phyloP scores from a whole-genome alignment of 768 basidiomycete genomes.

The Boletellus ananiceps region DNA sequence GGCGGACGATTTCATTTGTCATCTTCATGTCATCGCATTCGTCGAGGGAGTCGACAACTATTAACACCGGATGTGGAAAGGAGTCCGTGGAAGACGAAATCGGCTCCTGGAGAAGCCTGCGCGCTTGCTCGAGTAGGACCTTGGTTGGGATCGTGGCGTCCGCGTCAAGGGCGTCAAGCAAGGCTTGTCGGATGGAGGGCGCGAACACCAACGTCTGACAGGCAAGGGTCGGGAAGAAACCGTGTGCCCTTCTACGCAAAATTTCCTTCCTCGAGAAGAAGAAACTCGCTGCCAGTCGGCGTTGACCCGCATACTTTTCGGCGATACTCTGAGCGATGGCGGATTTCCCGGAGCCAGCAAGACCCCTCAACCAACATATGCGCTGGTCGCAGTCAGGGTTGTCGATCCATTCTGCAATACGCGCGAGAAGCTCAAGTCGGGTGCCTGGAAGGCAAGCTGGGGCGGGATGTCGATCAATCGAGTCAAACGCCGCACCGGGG shows the following conservation, averaged over 20 bases:
- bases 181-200: slow-evolving; percentile 13
- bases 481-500: slow-evolving; percentile 14
- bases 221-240: slow-evolving; percentile 30
- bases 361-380: slow-evolving; percentile 24
- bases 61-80: slow-evolving; percentile 12
- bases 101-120: slow-evolving; percentile 22
- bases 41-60: slow-evolving; percentile 22
- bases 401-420: slow-evolving; percentile 15
- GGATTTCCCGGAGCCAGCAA: slow-evolving; percentile 22
- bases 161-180: slow-evolving; percentile 17
- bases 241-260: slow-evolving; percentile 17
- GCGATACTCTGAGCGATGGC: slow-evolving; percentile 29
- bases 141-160: slow-evolving; percentile 21
- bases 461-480: slow-evolving; percentile 17
- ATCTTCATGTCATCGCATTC: slow-evolving; percentile 24
- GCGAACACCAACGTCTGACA: slow-evolving; percentile 25
- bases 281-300: slow-evolving; percentile 31
- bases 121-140: slow-evolving; percentile 22
- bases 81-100: slow-evolving; percentile 7
- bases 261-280: slow-evolving; percentile 30
- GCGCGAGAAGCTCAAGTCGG: slow-evolving; percentile 12
- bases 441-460: slow-evolving; percentile 19
- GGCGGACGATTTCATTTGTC: slow-evolving; percentile 20
- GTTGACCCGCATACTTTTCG: slow-evolving; percentile 14
- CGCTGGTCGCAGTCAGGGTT: neutral